phyloP scores from a whole-genome alignment of 139 green algal genomes.

The Coccomyxa sp. region DNA sequence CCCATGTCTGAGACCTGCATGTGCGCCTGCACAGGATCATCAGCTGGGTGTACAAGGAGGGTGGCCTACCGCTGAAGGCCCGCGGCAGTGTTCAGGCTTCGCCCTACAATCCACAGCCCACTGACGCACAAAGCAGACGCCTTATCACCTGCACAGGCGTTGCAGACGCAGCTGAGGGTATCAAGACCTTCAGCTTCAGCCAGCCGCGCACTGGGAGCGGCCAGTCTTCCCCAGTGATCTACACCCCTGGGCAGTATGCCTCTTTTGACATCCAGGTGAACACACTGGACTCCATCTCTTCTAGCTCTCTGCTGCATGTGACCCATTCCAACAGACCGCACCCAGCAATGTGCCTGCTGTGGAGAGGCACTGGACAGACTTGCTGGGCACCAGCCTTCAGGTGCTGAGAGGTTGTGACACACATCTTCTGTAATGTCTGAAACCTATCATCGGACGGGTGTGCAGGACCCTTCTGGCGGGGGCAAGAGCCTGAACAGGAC shows the following conservation, averaged over 20 bases:
- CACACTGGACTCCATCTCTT: too few relatives aligned
- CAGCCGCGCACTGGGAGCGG: not conserved
- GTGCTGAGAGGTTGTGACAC: too few relatives aligned
- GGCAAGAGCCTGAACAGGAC: slow-evolving; percentile 9
- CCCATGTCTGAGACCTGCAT: too few relatives aligned
- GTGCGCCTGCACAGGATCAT: too few relatives aligned
- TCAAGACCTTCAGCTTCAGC: slow-evolving; percentile 27
- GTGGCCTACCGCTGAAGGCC: slow-evolving; percentile 3
- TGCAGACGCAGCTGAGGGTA: slow-evolving; percentile 9
- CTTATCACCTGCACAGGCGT: slow-evolving; percentile 1
- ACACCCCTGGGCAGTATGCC: slow-evolving; percentile 15
- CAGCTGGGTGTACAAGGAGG: not conserved
- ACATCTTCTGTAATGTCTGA: too few relatives aligned
- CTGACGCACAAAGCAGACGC: not conserved
- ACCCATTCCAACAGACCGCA: too few relatives aligned
- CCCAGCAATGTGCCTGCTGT: too few relatives aligned
- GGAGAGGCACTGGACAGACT: too few relatives aligned
- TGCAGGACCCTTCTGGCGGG: not conserved
- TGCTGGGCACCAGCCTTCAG: too few relatives aligned
- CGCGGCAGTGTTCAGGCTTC: not conserved
- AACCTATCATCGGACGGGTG: too few relatives aligned
- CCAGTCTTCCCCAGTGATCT: not conserved
- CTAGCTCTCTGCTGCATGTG: not conserved
- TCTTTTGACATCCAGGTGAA: slow-evolving; percentile 22
- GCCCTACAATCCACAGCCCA: slow-evolving; percentile 15